Evolutionary conservation across 1,284 basidiomycete genomes (phyloP).

Genomic region (Cutaneotrichosporon sp.): DNA sequence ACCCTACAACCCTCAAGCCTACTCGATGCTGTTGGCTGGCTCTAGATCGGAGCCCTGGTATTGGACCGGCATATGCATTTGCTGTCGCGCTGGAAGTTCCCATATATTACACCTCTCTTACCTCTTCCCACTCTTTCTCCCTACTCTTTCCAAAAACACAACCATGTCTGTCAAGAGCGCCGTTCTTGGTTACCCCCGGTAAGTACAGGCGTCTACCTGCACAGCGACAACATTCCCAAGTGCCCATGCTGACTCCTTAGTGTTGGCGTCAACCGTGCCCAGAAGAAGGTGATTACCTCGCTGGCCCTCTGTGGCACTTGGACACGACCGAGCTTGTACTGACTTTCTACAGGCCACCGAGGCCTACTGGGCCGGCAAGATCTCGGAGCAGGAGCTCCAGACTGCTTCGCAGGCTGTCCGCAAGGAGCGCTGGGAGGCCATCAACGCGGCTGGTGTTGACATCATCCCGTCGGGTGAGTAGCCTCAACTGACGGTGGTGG

Average conservation of each 20-base stretch:
- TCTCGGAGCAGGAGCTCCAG: slow-evolving; percentile 82
- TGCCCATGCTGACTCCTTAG: slow-evolving; percentile 43
- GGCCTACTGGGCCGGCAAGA: slow-evolving; percentile 96
- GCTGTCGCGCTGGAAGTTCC: slow-evolving; percentile 1
- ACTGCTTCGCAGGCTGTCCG: slow-evolving; percentile 85
- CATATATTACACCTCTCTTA: slow-evolving; percentile 1
- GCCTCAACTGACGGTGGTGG: slow-evolving; percentile 14
- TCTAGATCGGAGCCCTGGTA: not conserved
- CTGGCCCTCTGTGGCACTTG: not conserved
- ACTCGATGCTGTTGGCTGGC: no score
- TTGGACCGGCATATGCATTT: not conserved
- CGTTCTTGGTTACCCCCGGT: slow-evolving; percentile 88
- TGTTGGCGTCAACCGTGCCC: slow-evolving; percentile 91
- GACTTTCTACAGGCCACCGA: slow-evolving; percentile 67
- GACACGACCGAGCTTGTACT: slow-evolving; percentile 3
- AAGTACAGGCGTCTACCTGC: not conserved
- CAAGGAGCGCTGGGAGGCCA: slow-evolving; percentile 83
- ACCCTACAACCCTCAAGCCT: not conserved
- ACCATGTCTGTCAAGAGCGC: slow-evolving; percentile 62
- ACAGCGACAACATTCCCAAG: not conserved
- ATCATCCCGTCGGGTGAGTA: slow-evolving; percentile 78
- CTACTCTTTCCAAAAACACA: slow-evolving; percentile 8
- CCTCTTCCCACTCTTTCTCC: slow-evolving; percentile 13
- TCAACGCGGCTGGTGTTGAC: slow-evolving; percentile 88
- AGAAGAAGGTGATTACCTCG: slow-evolving; percentile 70